These are phyloP conservation scores for Echinosophora koreensis DNA, from an alignment of 306 rosid species.

Conservation along the genomic window DNA sequence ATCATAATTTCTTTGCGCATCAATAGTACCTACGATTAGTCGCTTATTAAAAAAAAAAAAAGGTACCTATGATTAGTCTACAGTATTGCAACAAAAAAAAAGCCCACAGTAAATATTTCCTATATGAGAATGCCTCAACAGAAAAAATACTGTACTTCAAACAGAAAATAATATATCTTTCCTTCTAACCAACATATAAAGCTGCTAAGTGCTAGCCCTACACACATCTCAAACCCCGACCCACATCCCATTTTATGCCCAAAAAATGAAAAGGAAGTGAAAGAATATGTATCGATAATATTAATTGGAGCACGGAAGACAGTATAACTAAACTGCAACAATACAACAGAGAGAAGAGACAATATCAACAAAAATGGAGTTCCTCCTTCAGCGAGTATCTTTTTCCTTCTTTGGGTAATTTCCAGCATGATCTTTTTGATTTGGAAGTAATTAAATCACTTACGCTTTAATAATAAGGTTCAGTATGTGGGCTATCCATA, in stretches of 20 bases:
- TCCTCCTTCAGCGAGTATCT: constrained; percentile 40
- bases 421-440: constrained; percentile 36
- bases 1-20: neutral
- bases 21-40: neutral
- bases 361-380: constrained; percentile 24
- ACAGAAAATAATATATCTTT: neutral
- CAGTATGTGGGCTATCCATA: constrained; percentile 3
- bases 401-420: neutral
- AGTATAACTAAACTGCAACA: constrained; percentile 10
- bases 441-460: constrained; percentile 48
- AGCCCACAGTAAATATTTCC: too few species aligned
- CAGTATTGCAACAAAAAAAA: neutral
- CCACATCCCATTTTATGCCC: neutral
- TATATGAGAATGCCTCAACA: neutral
- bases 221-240: neutral
- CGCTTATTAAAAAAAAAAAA: too few species aligned
- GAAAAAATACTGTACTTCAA: neutral
- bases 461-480: constrained; percentile 24
- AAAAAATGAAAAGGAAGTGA: neutral
- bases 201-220: neutral
- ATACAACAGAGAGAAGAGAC: constrained; percentile 30
- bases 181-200: neutral
- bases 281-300: constrained; percentile 24
- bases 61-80: neutral
- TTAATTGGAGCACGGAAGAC: constrained; percentile 1